Base-by-base conservation (phyloP, 768 basidiomycete genomes). In the Rhizopogon vulgaris region DNA sequence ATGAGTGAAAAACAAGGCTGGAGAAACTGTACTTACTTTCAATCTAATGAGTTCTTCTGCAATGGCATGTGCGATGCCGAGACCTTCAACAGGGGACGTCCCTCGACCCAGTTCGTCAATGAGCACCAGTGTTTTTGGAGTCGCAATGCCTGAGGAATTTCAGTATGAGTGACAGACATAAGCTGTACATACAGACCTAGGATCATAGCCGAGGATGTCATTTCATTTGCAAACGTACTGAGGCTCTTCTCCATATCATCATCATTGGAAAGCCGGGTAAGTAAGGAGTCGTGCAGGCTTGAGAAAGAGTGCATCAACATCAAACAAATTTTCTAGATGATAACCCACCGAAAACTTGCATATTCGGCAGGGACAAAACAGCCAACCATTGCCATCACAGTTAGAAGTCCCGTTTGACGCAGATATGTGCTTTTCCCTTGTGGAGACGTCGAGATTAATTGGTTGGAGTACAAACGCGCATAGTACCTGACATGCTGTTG, bases 161-260 rank as follows among this genome's bases (percentile, higher is more conserved):
- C 15, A 36, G 27, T 37, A 49, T 55, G 28, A 39, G 9, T 38
- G 27, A 43, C 22, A 25, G 39, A 30, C 11, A 14, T 7, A 17
- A 28, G 39, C 38, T 24, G 3, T 15, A 4, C 17, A 36, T 6
- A 40, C 66, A 49, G 53, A 84, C 92, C 87, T 41, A 95, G 71
- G 49, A 97, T 93, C 89, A 94, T 93, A 1, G 92, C 88, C 24
- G 85, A 85, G 2, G 89, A 83, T 1, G 87, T 82, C 91, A 99
- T 97, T 69, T 99, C 95, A 56, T 82, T 85, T 1, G 93, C 92
- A 69, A 99, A 99, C 0, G 96, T 97, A 58, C 94, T 96, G 24
- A 98, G 67, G 40, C 79, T 88, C 62, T 83, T 87, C 67, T 95
- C 92, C 63, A 94, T 78, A 58, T 92, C 86, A 61, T 97, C 94